These are phyloP conservation scores for Candida pseudoglaebosa DNA, from an alignment of 805 yeast genomes.

Conservation along the genomic window DNA sequence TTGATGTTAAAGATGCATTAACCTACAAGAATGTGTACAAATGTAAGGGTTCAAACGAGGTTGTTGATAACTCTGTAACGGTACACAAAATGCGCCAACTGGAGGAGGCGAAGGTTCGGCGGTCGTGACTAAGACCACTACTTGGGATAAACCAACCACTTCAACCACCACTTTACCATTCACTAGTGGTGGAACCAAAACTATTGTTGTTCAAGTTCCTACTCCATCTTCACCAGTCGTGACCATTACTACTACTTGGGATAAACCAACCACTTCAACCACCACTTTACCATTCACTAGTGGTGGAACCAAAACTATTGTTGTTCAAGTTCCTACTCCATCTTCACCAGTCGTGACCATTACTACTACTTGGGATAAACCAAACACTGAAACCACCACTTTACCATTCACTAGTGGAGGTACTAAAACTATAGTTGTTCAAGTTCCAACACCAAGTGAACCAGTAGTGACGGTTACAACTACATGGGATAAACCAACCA, in stretches of 20 bases:
- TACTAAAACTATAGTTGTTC: conserved; percentile 10
- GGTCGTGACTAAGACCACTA: conserved; percentile 14
- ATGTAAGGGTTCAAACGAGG: conserved; percentile 9
- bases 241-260: conserved; percentile 17
- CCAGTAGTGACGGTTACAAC: conserved; percentile 2
- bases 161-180: conserved; percentile 12
- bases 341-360: not conserved
- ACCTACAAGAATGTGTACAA: conserved; percentile 10
- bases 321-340: too few relatives aligned
- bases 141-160: conserved; percentile 21
- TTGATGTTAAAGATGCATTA: conserved; percentile 1
- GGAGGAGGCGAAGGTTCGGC: conserved; percentile 10
- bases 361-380: conserved; percentile 7
- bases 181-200: not conserved
- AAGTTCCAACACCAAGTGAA: conserved; percentile 7
- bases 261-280: conserved; percentile 16
- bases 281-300: too few relatives aligned
- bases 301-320: conserved; percentile 9
- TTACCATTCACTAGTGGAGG: conserved; percentile 7
- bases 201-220: too few relatives aligned
- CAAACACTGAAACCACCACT: conserved; percentile 9
- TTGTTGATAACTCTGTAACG: conserved; percentile 1
- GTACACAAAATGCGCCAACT: not conserved
- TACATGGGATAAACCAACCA: conserved; percentile 9
- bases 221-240: too few relatives aligned